A percentile compares a stretch with the other conserved stretches of the same genome.
These are phyloP conservation scores for Aspergillus texensis DNA, from an alignment of 2,329 filamentous ascomycete genomes.

Conservation along the genomic window DNA sequence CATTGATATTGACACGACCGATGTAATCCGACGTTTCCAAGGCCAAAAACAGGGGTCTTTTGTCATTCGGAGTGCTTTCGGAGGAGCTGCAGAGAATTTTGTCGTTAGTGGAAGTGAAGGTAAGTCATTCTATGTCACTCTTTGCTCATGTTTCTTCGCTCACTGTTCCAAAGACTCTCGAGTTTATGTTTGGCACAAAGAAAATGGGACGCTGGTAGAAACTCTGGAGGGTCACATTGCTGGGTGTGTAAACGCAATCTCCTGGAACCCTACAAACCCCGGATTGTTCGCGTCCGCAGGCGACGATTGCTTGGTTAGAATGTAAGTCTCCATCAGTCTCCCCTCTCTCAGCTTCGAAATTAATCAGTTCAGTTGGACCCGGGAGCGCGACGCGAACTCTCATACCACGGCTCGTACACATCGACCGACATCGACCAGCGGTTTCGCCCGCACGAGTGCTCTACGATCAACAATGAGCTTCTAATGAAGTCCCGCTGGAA, in stretches of 20 bases:
- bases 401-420: constrained; percentile 29
- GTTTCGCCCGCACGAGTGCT: constrained; percentile 44
- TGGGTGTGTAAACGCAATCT: constrained; percentile 80
- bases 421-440: constrained; percentile 34
- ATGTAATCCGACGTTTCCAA: constrained; percentile 72
- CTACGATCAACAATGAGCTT: constrained; percentile 42
- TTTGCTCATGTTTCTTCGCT: constrained; percentile 18
- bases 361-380: constrained; percentile 35
- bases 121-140: constrained; percentile 41
- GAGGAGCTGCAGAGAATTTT: constrained; percentile 89
- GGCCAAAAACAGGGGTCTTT: constrained; percentile 75
- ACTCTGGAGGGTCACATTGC: constrained; percentile 72
- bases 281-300: constrained; percentile 88
- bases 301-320: constrained; percentile 81
- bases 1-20: constrained; percentile 73
- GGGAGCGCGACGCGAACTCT: constrained; percentile 34
- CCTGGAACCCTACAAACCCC: constrained; percentile 84
- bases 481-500: constrained; percentile 17
- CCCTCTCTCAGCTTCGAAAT: background rate
- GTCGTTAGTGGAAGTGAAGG: constrained; percentile 90
- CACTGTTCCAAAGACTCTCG: constrained; percentile 56
- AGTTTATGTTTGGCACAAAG: constrained; percentile 90
- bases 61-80: constrained; percentile 81
- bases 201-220: constrained; percentile 74
- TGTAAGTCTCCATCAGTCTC: constrained; percentile 61